phyloP scores from a whole-genome alignment of 345 rosid genomes.

The Geranium brycei region DNA sequence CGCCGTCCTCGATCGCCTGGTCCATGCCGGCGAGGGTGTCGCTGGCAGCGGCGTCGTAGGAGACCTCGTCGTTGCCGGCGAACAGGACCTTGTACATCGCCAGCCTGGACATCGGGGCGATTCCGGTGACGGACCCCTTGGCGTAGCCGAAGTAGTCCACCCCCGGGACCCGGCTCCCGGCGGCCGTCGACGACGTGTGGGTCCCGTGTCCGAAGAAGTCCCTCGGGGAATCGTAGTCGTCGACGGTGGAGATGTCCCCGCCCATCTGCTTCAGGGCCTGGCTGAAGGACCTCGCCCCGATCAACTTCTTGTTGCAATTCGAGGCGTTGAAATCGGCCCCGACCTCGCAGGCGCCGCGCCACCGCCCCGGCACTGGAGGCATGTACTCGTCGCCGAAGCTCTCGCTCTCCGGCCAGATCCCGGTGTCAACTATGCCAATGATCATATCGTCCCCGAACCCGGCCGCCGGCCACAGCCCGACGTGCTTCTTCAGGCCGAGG shows the following conservation, averaged over 20 bases:
- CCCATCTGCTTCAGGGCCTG: constrained; percentile 27
- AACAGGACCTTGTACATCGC: constrained; percentile 42
- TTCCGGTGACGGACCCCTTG: constrained; percentile 26
- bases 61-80: neutral
- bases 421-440: constrained; percentile 32
- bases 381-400: constrained; percentile 30
- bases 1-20: constrained; percentile 42
- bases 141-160: constrained; percentile 43
- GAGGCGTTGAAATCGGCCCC: constrained; percentile 31
- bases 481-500: constrained; percentile 22
- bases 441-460: constrained; percentile 31
- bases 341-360: constrained; percentile 30
- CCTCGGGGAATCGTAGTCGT: constrained; percentile 41
- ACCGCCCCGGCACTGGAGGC: constrained; percentile 28
- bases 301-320: constrained; percentile 31
- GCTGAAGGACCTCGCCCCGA: constrained; percentile 38
- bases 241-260: constrained; percentile 16
- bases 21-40: constrained; percentile 42
- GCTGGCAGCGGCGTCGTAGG: constrained; percentile 20
- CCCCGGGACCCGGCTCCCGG: constrained; percentile 18
- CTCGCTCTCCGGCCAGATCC: constrained; percentile 41
- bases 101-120: constrained; percentile 42
- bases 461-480: constrained; percentile 30
- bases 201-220: constrained; percentile 39
- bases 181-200: constrained; percentile 37